A percentile compares a stretch with the other conserved stretches of the same genome.
These are phyloP conservation scores for Neonectria magnoliae DNA, from an alignment of 2,329 filamentous ascomycete species.

Conservation along the genomic window DNA sequence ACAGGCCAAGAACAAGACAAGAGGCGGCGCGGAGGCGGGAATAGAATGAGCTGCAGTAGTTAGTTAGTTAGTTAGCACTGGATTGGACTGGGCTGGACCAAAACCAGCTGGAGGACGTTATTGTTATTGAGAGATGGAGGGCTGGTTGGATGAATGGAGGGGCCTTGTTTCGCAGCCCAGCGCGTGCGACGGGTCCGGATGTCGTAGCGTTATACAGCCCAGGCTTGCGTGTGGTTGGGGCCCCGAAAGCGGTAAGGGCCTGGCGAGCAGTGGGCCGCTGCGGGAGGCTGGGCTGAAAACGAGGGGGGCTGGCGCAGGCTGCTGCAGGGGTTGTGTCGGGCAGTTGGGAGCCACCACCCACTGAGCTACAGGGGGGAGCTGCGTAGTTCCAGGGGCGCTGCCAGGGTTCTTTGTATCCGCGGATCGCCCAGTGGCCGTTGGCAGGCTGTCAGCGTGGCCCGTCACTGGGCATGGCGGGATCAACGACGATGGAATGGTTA, in stretches of 20 bases:
- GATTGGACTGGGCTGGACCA: constrained; percentile 1
- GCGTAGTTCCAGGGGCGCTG: constrained; percentile 19
- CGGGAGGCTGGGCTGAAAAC: constrained; percentile 46
- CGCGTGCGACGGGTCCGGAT: constrained; percentile 34
- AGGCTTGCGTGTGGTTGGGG: constrained; percentile 45
- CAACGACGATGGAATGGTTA: not conserved
- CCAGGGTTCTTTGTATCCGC: constrained; percentile 13
- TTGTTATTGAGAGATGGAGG: constrained; percentile 28
- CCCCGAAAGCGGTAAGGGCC: constrained; percentile 38
- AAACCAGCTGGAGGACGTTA: constrained; percentile 7
- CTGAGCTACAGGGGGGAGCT: constrained; percentile 7
- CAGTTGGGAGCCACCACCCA: constrained; percentile 13
- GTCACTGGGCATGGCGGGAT: constrained; percentile 6
- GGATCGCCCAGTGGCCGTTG: not conserved
- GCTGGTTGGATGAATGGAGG: constrained; percentile 28
- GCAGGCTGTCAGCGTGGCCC: constrained; percentile 20
- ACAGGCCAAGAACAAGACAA: constrained; percentile 29
- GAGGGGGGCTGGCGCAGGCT: constrained; percentile 46
- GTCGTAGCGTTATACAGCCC: constrained; percentile 40
- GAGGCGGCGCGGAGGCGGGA: constrained; percentile 29
- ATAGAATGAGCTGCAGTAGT: constrained; percentile 25
- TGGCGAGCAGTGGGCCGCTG: constrained; percentile 32
- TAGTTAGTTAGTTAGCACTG: not conserved
- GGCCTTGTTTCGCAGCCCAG: constrained; percentile 27
- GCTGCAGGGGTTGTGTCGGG: constrained; percentile 38